phyloP scores from a whole-genome alignment of 2,329 filamentous ascomycete species.

The Ciborinia camelliae region DNA sequence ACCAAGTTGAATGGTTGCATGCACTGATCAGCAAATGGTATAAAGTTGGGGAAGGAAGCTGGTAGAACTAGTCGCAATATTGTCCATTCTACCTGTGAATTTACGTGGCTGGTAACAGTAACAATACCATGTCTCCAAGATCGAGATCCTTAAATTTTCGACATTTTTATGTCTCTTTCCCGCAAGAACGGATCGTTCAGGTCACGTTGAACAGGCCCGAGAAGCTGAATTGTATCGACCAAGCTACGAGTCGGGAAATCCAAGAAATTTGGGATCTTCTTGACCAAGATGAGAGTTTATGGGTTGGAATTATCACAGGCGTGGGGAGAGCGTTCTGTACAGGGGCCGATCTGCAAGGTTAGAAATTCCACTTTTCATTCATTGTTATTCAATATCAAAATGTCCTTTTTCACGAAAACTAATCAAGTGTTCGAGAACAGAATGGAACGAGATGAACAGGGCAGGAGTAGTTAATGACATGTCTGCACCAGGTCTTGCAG shows the following conservation, averaged over 20 bases:
- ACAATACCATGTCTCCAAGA: conserved; percentile 13
- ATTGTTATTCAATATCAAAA: neutral
- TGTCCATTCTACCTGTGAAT: conserved; percentile 1
- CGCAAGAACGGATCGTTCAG: conserved; percentile 52
- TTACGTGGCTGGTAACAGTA: conserved; percentile 9
- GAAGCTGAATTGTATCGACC: conserved; percentile 53
- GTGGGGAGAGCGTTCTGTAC: conserved; percentile 61
- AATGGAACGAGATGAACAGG: conserved; percentile 48
- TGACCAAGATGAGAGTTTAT: conserved; percentile 55
- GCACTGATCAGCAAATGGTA: conserved; percentile 5
- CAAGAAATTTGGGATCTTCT: conserved; percentile 54
- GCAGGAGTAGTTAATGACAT: conserved; percentile 24
- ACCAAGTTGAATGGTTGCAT: neutral
- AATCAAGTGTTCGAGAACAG: conserved; percentile 32
- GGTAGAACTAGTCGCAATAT: conserved; percentile 7
- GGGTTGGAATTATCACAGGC: conserved; percentile 61
- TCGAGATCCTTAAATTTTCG: conserved; percentile 14
- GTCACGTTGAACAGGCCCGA: conserved; percentile 56
- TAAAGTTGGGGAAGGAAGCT: conserved; percentile 18
- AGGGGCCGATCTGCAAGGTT: conserved; percentile 59
- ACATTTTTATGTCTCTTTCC: conserved; percentile 44
- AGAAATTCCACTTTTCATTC: conserved; percentile 44
- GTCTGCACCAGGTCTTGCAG: conserved; percentile 40
- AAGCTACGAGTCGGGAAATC: conserved; percentile 40
- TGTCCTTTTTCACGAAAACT: conserved; percentile 30